These are phyloP conservation scores for Lyophyllum atratum DNA, from an alignment of 768 basidiomycete species.

Conservation along the genomic window DNA sequence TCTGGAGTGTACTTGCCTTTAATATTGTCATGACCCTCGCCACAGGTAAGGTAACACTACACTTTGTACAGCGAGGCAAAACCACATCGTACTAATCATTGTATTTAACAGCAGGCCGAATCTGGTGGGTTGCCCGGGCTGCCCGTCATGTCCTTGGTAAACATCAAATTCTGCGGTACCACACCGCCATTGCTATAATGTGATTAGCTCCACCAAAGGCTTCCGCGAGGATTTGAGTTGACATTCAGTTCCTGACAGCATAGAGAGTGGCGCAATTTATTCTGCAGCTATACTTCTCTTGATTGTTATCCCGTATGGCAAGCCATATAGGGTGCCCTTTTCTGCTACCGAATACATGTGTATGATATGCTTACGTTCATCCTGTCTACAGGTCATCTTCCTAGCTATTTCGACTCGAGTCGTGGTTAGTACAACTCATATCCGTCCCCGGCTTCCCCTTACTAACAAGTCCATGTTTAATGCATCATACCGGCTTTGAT, in stretches of 20 bases:
- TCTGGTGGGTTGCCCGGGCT: slow-evolving; percentile 21
- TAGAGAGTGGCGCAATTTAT: slow-evolving; percentile 31
- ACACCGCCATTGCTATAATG: slow-evolving; percentile 16
- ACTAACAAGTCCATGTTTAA: slow-evolving; percentile 5
- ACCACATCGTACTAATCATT: neutral
- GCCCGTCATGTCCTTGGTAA: slow-evolving; percentile 5
- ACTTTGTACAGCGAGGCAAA: neutral
- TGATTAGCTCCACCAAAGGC: neutral
- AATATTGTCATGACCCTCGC: slow-evolving; percentile 24
- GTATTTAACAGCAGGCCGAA: slow-evolving; percentile 16
- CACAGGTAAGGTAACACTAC: slow-evolving; percentile 25
- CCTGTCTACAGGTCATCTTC: slow-evolving; percentile 15
- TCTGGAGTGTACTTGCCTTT: slow-evolving; percentile 26
- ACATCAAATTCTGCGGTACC: slow-evolving; percentile 9
- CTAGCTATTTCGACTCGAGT: slow-evolving; percentile 20
- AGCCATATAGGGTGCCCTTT: slow-evolving; percentile 6
- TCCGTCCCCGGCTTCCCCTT: neutral
- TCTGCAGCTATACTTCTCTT: slow-evolving; percentile 22
- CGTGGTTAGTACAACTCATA: slow-evolving; percentile 22
- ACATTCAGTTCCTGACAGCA: slow-evolving; percentile 6
- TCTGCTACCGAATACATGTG: neutral
- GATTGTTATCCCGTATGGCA: slow-evolving; percentile 9
- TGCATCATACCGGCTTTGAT: slow-evolving; percentile 38
- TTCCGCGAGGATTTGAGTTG: neutral
- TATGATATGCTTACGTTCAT: neutral